A percentile compares a stretch with the other conserved stretches of the same genome.
These are phyloP conservation scores for Septoria linicola DNA, from an alignment of 2,329 filamentous ascomycete species.

Conservation along the genomic window DNA sequence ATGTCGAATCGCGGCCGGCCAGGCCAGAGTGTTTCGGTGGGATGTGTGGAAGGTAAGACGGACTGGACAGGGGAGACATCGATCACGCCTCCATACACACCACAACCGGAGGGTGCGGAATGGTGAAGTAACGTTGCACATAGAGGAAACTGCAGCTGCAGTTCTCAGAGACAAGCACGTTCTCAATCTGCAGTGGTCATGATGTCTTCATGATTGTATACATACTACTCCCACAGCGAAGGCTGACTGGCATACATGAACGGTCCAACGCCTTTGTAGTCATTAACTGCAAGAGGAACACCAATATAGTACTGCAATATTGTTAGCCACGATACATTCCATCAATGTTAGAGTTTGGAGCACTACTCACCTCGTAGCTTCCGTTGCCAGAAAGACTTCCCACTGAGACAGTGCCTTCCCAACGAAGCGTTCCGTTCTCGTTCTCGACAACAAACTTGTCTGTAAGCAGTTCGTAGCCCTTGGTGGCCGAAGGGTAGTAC, in stretches of 20 bases:
- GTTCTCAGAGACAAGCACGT: too few relatives aligned
- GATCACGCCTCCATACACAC: not conserved
- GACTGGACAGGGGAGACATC: not conserved
- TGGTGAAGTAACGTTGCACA: too few relatives aligned
- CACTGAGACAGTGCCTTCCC: conserved; percentile 54
- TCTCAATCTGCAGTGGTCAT: too few relatives aligned
- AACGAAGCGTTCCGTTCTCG: conserved; percentile 51
- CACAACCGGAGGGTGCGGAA: too few relatives aligned
- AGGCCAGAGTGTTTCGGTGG: not conserved
- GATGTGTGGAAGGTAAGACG: not conserved
- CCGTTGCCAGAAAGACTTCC: conserved; percentile 52
- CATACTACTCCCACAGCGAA: conserved; percentile 3
- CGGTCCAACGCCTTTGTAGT: conserved; percentile 44
- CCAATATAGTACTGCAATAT: conserved; percentile 40
- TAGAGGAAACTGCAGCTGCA: too few relatives aligned
- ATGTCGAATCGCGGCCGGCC: not conserved
- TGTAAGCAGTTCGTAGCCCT: conserved; percentile 48
- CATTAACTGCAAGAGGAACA: conserved; percentile 38
- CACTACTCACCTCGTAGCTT: conserved; percentile 49
- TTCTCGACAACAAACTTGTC: conserved; percentile 50
- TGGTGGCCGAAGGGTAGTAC: conserved; percentile 53
- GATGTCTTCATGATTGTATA: too few relatives aligned
- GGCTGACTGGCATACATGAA: conserved; percentile 41
- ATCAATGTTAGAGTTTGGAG: too few relatives aligned
- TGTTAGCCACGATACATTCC: not conserved